Evolutionary conservation across 1,284 basidiomycete species (phyloP).

Genomic region (Malassezia psittaci): DNA sequence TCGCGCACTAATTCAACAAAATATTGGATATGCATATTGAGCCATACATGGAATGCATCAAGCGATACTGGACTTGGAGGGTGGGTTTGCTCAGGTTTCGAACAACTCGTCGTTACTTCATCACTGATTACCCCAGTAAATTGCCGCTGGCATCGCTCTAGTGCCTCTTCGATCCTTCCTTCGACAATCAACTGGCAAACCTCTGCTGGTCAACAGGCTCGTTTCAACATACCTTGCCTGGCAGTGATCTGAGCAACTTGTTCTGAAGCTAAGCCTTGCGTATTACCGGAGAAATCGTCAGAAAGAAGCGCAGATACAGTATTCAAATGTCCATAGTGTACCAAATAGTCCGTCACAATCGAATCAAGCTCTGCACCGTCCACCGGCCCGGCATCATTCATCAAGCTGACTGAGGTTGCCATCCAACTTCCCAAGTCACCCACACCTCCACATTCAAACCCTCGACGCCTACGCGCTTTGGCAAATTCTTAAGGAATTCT

Average conservation of each 20-base stretch:
- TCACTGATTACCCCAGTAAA: conserved; percentile 33
- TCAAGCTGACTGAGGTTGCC: too few species aligned
- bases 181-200: conserved; percentile 53
- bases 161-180: conserved; percentile 63
- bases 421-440: too few species aligned
- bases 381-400: too few species aligned
- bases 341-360: conserved; percentile 68
- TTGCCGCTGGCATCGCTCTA: conserved; percentile 54
- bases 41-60: conserved; percentile 61
- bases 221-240: conserved; percentile 13
- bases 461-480: background rate
- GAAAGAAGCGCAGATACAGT: conserved; percentile 59
- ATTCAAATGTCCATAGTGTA: conserved; percentile 61
- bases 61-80: conserved; percentile 47
- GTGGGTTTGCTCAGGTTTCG: conserved; percentile 15
- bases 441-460: background rate
- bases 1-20: conserved; percentile 62
- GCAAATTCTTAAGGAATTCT: too few species aligned
- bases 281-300: conserved; percentile 1
- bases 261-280: conserved; percentile 2
- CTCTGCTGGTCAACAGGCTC: background rate
- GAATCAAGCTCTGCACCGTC: background rate
- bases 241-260: conserved; percentile 8
- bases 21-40: conserved; percentile 70
- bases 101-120: background rate